Evolutionary conservation across 192 early-diverging fungal species (phyloP), one percentile per base, ranked within the genome.

Genomic region (Umbelopsis isabellina): DNA sequence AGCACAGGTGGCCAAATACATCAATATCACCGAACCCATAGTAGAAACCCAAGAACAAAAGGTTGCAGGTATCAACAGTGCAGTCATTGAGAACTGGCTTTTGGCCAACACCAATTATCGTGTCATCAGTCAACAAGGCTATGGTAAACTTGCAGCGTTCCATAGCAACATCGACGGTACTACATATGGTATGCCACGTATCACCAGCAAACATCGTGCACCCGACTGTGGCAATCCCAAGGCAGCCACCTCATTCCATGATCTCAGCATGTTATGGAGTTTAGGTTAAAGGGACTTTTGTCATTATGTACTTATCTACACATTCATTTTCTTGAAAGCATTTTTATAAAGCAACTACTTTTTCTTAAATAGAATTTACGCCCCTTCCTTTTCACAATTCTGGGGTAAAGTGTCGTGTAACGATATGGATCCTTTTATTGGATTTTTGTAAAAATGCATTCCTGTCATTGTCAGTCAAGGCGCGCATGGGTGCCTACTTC

Each of bases 21-120:
- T 80, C 30, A 65, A 80, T 49, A 74, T 80, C 3, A 67, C 71
- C n/a, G 20, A 66, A n/a, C 74, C 72, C 11, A 50, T 53, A 13
- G 46, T 70, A 22, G 68, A 72, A 18, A 76, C 68, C 4, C 37
- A 49, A 11, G 74, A 68, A 20, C 47, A 74, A 18, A 75, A 69
- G 70, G 52, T 65, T 15, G 71, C 71, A 20, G 79, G 70, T 48
- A 69, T 78, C 9, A 75, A 77, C 52, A 72, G 76, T 44, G 79
- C 82, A 15, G 52, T 78, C 18, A 78, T 83, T 48, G 82, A 83
- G 49, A 83, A 83, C 67, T 83, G 79, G 82, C 70, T 83, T 44
- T 49, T 83, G 21, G 76, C 79, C 12, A 48, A 73, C 47, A 78
- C 82, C 22, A 66, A 77, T 53, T 83, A 83, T 68, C 55, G 82